Evolutionary conservation across 2,329 filamentous ascomycete genomes (phyloP), one percentile per base, ranked within the genome.

Genomic region (Trichoderma pleuroti): DNA sequence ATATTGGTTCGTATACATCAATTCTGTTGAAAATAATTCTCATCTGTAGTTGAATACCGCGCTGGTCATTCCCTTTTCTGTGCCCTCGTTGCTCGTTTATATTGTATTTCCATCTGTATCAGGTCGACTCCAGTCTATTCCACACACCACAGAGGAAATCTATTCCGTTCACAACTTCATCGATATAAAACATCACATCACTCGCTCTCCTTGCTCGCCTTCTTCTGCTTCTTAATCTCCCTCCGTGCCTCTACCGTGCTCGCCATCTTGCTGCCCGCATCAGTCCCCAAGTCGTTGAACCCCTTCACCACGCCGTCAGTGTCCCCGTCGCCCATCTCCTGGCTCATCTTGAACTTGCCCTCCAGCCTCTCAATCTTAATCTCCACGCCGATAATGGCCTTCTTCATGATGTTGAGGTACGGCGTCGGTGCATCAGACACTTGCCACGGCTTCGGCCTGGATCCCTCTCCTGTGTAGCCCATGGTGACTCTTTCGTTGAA

Each of bases 301-400:
- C 90, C 89, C 4, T 85, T 75, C 9, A 89, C 79, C 0, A 91
- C 85, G 1, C 90, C 89, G 26, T 85, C 78, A 0, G 84, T 77
- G 75, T 91, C 89, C 0, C 82, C 87, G 2, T 77, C 75, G 0
- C 76, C 70, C 82, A 84, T 82, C 75, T 91, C 88, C 79, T 91
- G 89, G 73, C 86, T 90, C 89, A 90, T 90, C 81, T 91, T 91
- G 73, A 86, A 89, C 80, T 90, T 90, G 14, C 89, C 88, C 62
- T 86, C 84, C 39, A 91, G 76, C 6, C 83, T 76, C 0, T 84
- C 82, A 70, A 91, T 84, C 54, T 80, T 77, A 54, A 91, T 87
- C 76, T 91, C 87, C 16, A 91, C 83, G 0, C 89, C 88, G 36
- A 90, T 84, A 57, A 91, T 88, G 52, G 79, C 83, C 80, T 87